A percentile compares a stretch with the other conserved stretches of the same genome.
Evolutionary conservation across 1,284 basidiomycete genomes (phyloP).

Genomic region (Ganoderma lingzhi): DNA sequence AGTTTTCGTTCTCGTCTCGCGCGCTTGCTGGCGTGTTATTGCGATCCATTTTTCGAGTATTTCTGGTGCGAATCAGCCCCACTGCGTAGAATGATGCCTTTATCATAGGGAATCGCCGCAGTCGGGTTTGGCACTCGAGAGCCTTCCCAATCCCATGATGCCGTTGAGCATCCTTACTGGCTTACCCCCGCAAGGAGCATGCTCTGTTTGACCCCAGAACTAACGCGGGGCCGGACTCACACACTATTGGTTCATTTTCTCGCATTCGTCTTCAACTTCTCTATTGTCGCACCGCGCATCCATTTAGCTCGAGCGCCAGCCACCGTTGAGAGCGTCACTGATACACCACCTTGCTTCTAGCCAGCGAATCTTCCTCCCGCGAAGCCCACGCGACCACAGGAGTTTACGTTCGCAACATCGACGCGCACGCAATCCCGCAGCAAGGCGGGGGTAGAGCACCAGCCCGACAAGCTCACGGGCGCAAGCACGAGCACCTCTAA

Average conservation of each 20-base stretch:
- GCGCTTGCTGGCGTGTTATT: neutral
- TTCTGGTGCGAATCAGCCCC: neutral
- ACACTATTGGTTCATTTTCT: neutral
- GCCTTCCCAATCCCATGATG: neutral
- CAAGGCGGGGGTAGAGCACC: slow-evolving; percentile 26
- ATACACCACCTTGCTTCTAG: slow-evolving; percentile 29
- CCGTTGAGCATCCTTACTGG: neutral
- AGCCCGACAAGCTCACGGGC: slow-evolving; percentile 30
- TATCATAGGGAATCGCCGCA: neutral
- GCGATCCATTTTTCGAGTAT: slow-evolving; percentile 7
- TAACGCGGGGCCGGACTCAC: neutral
- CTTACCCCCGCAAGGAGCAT: neutral
- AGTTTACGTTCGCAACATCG: slow-evolving; percentile 59
- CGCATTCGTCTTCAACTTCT: neutral
- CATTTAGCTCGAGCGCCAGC: slow-evolving; percentile 21
- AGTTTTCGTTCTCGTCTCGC: slow-evolving; percentile 8
- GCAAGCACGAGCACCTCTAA: neutral
- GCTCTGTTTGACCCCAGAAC: neutral
- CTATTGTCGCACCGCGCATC: slow-evolving; percentile 9
- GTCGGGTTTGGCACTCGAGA: neutral
- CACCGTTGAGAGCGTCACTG: slow-evolving; percentile 22
- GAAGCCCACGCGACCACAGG: slow-evolving; percentile 55
- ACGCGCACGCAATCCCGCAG: slow-evolving; percentile 51
- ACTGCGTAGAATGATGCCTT: neutral
- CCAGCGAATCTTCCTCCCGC: slow-evolving; percentile 41